Conservation (phyloP, 345 rosid species). For the Jatropha curcas region DNA sequence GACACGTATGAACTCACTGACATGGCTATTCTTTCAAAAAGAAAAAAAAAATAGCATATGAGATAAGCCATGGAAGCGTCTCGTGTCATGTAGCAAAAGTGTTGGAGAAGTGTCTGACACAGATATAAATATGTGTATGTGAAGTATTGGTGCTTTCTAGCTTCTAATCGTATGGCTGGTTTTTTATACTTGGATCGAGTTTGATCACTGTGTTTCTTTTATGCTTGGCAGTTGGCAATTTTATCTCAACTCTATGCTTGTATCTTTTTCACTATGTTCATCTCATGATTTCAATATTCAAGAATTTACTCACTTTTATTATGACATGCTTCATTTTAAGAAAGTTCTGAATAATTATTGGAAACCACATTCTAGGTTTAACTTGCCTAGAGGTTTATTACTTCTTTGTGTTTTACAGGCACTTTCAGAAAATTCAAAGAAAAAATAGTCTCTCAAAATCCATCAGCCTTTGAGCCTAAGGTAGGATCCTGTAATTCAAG, state of each 20-base stretch:
- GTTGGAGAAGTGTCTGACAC: too few species aligned
- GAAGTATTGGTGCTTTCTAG: too few species aligned
- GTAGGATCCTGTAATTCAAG: constrained; percentile 30
- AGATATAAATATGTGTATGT: too few species aligned
- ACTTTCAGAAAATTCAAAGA: constrained; percentile 86
- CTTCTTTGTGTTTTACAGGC: constrained; percentile 39
- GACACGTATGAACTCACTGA: too few species aligned
- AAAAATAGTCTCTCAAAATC: constrained; percentile 60
- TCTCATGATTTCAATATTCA: neutral
- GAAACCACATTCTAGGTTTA: constrained; percentile 5
- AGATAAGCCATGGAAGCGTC: too few species aligned
- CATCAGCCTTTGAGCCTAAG: constrained; percentile 61
- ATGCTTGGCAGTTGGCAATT: neutral
- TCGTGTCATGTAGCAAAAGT: too few species aligned
- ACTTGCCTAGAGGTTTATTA: constrained; percentile 5
- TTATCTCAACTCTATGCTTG: neutral
- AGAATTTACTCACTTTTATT: neutral
- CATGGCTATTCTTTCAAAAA: too few species aligned
- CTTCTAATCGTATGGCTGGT: too few species aligned
- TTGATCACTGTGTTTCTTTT: neutral
- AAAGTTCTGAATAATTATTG: neutral
- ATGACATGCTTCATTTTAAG: neutral
- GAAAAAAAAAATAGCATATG: too few species aligned
- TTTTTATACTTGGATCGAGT: neutral
- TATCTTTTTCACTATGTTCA: neutral